These are phyloP conservation scores for Diaporthe helianthi DNA, from an alignment of 2,329 filamentous ascomycete species.

Conservation along the genomic window DNA sequence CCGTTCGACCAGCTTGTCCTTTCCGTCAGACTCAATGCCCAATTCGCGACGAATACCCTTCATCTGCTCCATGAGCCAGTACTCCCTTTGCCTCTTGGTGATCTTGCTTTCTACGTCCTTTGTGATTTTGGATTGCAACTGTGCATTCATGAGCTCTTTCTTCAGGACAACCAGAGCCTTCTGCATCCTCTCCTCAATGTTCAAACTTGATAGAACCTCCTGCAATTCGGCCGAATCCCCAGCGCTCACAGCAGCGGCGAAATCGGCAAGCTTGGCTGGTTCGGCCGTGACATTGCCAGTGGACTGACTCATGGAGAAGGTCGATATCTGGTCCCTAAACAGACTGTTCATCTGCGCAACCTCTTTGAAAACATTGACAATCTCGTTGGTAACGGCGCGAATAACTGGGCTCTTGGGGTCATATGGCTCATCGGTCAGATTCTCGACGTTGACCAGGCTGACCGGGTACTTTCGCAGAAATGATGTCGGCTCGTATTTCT, in stretches of 20 bases:
- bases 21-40: conserved; percentile 95
- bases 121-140: conserved; percentile 94
- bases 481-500: conserved; percentile 83
- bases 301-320: conserved; percentile 94
- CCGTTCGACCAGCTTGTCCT: conserved; percentile 96
- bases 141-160: conserved; percentile 98
- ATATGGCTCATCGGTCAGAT: conserved; percentile 85
- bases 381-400: conserved; percentile 92
- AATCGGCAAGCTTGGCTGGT: conserved; percentile 93
- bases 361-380: conserved; percentile 98
- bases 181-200: conserved; percentile 90
- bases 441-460: conserved; percentile 94
- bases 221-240: conserved; percentile 93
- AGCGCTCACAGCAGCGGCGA: conserved; percentile 94
- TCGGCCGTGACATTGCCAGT: conserved; percentile 95
- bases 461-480: conserved; percentile 93
- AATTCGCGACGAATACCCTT: conserved; percentile 96
- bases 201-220: conserved; percentile 85
- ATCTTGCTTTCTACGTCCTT: conserved; percentile 99
- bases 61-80: conserved; percentile 99
- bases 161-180: conserved; percentile 93
- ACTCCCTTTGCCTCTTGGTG: conserved; percentile 94
- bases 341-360: conserved; percentile 92
- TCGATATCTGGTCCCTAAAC: conserved; percentile 96
- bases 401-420: conserved; percentile 91